Base-by-base conservation (phyloP, 2,329 filamentous ascomycete genomes). In the Chaetomium olivaceum region DNA sequence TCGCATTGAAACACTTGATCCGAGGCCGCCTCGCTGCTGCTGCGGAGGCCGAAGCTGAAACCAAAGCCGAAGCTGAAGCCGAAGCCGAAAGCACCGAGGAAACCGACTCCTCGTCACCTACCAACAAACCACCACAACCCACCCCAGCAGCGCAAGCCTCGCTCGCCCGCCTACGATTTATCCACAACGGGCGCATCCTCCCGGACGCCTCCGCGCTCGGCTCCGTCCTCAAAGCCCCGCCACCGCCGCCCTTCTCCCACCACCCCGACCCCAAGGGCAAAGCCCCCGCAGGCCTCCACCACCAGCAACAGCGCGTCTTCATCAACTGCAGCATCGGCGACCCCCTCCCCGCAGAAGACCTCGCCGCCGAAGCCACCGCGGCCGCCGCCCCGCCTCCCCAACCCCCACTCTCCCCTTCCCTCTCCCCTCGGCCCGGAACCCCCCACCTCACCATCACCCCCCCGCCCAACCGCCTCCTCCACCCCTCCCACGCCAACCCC, bases 281-380 rank as follows among this genome's bases (percentile, higher is more conserved):
- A 66, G 85, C 85, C 0, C 76, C 89, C 5, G 83, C 82, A 36
- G 81, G 83, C 33, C 80, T 81, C 8, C 43, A 29, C 5, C 65
- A 39, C 6, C 64, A 36, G 8, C 63, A 66, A 1, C 81, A 82
- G 46, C 85, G 90, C 54, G 86, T 96, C 73, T 97, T 96, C 77
- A 89, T 98, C 67, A 96, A 96, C 80, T 98, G 94, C 83, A 94
- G 92, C 69, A 91, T 98, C 65, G 93, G 93, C 62, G 88, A 91
- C 76, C 81, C 85, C 29, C 84, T 98, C 14, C 85, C 89, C 0
- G 75, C 85, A 14, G 74, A 81, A 0, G 92, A 97, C 65, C 85
- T 98, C 25, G 83, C 83, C 1, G 83, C 82, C 16, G 77, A 79
- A 64, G 82, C 80, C 0, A 80, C 80, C 3, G 88, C 91, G 76